These are phyloP conservation scores for Cyberlindnera veronae DNA, from an alignment of 805 yeast genomes.

Conservation along the genomic window DNA sequence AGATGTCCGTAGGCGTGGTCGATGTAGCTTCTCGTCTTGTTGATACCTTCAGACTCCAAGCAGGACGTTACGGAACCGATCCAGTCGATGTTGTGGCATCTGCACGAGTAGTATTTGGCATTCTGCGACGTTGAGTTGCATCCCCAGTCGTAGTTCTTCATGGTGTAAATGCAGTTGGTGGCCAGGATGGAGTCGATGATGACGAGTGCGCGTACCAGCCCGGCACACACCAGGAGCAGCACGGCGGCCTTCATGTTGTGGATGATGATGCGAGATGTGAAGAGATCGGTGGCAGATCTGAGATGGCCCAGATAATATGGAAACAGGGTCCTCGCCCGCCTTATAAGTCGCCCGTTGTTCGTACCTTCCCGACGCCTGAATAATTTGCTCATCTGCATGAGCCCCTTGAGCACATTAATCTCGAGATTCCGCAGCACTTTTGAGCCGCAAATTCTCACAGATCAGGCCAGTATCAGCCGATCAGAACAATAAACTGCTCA, in stretches of 20 bases:
- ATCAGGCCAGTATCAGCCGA: not conserved
- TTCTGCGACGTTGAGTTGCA: constrained; percentile 35
- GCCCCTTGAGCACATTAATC: not conserved
- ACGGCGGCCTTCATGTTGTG: not conserved
- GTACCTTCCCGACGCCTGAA: not conserved
- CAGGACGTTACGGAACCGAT: constrained; percentile 42
- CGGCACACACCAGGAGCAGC: not conserved
- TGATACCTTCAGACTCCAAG: constrained; percentile 32
- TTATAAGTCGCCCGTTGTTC: too few species aligned
- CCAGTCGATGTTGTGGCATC: constrained; percentile 42
- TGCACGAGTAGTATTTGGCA: constrained; percentile 35
- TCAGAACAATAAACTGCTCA: not conserved
- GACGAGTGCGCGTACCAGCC: constrained; percentile 11
- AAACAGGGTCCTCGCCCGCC: not conserved
- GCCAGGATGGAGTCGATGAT: constrained; percentile 38
- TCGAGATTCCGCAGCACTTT: too few species aligned
- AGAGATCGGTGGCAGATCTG: too few species aligned
- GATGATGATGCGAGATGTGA: not conserved
- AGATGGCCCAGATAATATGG: not conserved
- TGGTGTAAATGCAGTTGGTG: constrained; percentile 39
- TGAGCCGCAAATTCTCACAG: too few species aligned
- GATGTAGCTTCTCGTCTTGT: constrained; percentile 23
- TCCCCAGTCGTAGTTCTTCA: constrained; percentile 40
- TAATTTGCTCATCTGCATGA: constrained; percentile 20
- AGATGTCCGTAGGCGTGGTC: constrained; percentile 41